Percentiles rank a stretch among this genome's conserved stretches.
Evolutionary conservation across 345 rosid genomes (phyloP).

Genomic region (Mangifera indica): DNA sequence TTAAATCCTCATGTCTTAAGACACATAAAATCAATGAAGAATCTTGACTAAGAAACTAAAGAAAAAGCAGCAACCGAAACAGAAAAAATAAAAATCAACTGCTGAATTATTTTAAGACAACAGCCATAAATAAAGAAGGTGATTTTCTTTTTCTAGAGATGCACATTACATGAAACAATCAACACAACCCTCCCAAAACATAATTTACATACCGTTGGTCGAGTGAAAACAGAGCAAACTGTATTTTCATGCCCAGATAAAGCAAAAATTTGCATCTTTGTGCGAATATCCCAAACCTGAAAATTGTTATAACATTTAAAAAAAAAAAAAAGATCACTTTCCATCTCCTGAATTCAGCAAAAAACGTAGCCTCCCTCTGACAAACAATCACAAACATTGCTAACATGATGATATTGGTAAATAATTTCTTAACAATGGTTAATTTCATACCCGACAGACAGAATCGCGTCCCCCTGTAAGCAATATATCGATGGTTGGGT

Average conservation of each 20-base stretch:
- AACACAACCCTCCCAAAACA: background rate
- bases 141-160: background rate
- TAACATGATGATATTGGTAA: background rate
- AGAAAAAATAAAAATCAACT: background rate
- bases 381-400: background rate
- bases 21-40: background rate
- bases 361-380: background rate
- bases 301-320: constrained; percentile 17
- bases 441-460: constrained; percentile 80
- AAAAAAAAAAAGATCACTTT: constrained; percentile 22
- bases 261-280: constrained; percentile 94
- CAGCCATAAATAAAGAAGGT: background rate
- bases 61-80: background rate
- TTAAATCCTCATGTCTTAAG: background rate
- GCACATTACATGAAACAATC: background rate
- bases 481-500: constrained; percentile 85
- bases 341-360: constrained; percentile 17
- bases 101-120: background rate
- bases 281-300: constrained; percentile 99
- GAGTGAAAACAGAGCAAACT: constrained; percentile 92
- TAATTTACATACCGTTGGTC: constrained; percentile 63
- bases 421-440: background rate
- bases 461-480: constrained; percentile 99
- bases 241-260: constrained; percentile 94
- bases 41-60: background rate